These are phyloP conservation scores for Gastrolobium villosum DNA, from an alignment of 306 rosid species.

Conservation along the genomic window DNA sequence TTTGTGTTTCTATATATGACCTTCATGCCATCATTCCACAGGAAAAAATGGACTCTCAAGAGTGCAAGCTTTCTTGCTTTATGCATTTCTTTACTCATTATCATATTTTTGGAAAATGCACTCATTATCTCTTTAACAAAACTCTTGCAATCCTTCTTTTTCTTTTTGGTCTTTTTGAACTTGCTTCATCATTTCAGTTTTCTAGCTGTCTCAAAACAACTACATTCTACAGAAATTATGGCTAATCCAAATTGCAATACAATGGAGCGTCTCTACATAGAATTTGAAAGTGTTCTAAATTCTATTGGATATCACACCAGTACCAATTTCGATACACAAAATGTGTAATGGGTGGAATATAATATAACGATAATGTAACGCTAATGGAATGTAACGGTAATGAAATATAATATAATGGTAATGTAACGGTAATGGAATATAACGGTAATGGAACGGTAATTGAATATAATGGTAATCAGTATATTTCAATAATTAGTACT, in stretches of 20 bases:
- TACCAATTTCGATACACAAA: background rate
- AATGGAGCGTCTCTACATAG: background rate
- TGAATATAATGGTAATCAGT: too few species aligned
- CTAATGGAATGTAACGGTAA: too few species aligned
- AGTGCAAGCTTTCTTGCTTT: constrained; percentile 29
- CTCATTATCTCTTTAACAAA: constrained; percentile 53
- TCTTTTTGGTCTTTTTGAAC: constrained; percentile 40
- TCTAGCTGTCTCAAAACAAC: constrained; percentile 1
- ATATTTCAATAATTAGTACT: too few species aligned
- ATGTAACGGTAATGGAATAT: too few species aligned
- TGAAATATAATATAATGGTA: too few species aligned
- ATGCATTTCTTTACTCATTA: constrained; percentile 18
- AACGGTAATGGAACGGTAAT: too few species aligned
- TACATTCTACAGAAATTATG: background rate
- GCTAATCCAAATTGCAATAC: background rate
- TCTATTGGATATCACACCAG: background rate
- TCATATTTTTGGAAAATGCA: constrained; percentile 12
- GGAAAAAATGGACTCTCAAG: background rate
- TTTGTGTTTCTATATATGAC: constrained; percentile 20
- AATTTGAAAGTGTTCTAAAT: background rate
- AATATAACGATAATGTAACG: too few species aligned
- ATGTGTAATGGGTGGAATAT: too few species aligned
- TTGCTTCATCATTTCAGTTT: constrained; percentile 22
- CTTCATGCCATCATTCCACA: background rate
- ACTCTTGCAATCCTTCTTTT: constrained; percentile 53